Conservation (phyloP, 2,329 filamentous ascomycete genomes). For the Penicillium olsonii region DNA sequence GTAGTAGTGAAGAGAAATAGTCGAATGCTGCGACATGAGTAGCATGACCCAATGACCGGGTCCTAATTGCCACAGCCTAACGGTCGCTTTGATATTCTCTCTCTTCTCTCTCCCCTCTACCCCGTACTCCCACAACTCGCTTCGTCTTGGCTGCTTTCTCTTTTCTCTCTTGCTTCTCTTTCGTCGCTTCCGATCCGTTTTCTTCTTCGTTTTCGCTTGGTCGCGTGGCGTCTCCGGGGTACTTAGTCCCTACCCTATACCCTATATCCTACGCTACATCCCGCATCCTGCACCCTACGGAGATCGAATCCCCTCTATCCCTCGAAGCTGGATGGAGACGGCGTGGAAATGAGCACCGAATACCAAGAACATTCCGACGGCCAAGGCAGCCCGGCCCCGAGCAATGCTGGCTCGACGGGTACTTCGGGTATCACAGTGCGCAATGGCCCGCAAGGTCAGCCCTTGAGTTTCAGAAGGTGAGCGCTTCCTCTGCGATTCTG, state of each 20-base stretch:
- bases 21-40: no score
- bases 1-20: background rate
- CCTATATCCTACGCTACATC: background rate
- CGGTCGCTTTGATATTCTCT: constrained; percentile 12
- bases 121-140: no score
- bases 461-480: constrained; percentile 62
- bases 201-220: constrained; percentile 13
- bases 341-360: constrained; percentile 38
- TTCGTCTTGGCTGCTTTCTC: no score
- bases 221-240: constrained; percentile 16
- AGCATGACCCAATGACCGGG: constrained; percentile 10
- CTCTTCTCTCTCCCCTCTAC: constrained; percentile 7
- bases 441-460: constrained; percentile 42
- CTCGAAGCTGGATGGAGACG: constrained; percentile 30
- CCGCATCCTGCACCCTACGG: no score
- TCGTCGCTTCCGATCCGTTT: constrained; percentile 20
- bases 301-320: constrained; percentile 2
- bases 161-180: constrained; percentile 1
- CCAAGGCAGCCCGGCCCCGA: constrained; percentile 34
- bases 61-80: constrained; percentile 18
- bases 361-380: constrained; percentile 26
- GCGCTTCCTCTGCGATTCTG: constrained; percentile 20
- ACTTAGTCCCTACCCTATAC: background rate
- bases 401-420: constrained; percentile 37
- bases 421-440: constrained; percentile 38